Base-by-base conservation (phyloP, 2,329 filamentous ascomycete genomes). In the Sclerotiophoma versabilis region DNA sequence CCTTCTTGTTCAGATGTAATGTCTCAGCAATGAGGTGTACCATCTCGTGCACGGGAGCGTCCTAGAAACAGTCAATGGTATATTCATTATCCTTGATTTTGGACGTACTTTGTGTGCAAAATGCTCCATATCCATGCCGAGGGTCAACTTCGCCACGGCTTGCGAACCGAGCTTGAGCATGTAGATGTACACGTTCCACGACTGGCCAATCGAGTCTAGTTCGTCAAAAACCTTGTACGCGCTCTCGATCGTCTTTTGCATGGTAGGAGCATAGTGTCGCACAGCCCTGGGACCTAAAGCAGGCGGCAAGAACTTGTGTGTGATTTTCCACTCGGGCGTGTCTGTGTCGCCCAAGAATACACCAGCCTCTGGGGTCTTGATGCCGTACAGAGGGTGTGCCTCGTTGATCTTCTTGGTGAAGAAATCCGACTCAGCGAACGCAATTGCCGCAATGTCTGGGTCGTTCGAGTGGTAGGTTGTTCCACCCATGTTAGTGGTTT, bases 241-340 rank as follows among this genome's bases (percentile, higher is more conserved):
- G 15, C 80, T 74, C 58, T 84, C 79, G 2, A 84, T 77, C 0
- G 80, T 81, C 39, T 76, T 68, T 57, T 86, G 83, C 83, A 88
- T 87, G 0, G 77, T 79, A 0, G 84, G 83, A 0, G 83, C 79
- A 56, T 87, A 87, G 60, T 87, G 85, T 0, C 81, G 76, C 4
- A 87, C 83, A 0, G 85, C 85, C 63, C 84, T 86, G 26, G 84
- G 84, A 0, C 80, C 80, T 10, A 87, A 73, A 0, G 83, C 81
- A 0, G 85, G 84, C 0, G 85, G 83, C 0, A 87, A 60, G 68
- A 87, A 88, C 66, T 87, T 88, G 75, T 87, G 86, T 0, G 81
- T 79, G 0, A 79, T 48, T 34, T 65, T 72, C 80, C 81, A 85
- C 49, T 80, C 76, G 14, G 79, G 75, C 0, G 78, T 80, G 17